These are phyloP conservation scores for Leccinum disarticulatum DNA, from an alignment of 768 basidiomycete genomes.

Conservation along the genomic window DNA sequence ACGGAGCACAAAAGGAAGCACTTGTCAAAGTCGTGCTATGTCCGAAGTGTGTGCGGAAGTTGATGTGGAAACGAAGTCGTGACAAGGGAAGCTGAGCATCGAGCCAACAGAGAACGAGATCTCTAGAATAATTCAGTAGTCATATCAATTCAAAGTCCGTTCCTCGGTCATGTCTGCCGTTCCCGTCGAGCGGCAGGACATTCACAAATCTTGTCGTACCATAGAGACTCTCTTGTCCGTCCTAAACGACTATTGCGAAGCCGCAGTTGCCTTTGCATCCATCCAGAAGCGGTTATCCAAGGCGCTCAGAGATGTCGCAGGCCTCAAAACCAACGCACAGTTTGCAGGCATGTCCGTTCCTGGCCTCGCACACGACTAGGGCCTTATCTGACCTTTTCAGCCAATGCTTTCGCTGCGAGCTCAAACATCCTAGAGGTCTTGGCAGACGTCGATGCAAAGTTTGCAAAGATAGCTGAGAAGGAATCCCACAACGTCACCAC, in stretches of 20 bases:
- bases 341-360: conserved; percentile 53
- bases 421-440: conserved; percentile 68
- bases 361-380: neutral
- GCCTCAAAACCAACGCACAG: conserved; percentile 56
- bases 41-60: conserved; percentile 71
- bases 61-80: conserved; percentile 81
- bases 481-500: conserved; percentile 63
- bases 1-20: conserved; percentile 70
- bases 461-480: conserved; percentile 71
- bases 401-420: conserved; percentile 63
- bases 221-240: conserved; percentile 65
- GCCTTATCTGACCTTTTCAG: conserved; percentile 35
- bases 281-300: conserved; percentile 77
- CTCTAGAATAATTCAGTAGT: too few species aligned
- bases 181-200: conserved; percentile 63
- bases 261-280: conserved; percentile 55
- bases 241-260: conserved; percentile 76
- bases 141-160: conserved; percentile 25
- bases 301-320: conserved; percentile 64
- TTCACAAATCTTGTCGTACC: conserved; percentile 80
- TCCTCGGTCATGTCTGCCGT: too few species aligned
- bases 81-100: conserved; percentile 42
- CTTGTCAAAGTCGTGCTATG: conserved; percentile 93
- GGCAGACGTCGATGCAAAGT: conserved; percentile 71
- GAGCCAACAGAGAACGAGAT: neutral